These are phyloP conservation scores for Annulohypoxylon stygium DNA, from an alignment of 495 filamentous ascomycete species.

Conservation along the genomic window DNA sequence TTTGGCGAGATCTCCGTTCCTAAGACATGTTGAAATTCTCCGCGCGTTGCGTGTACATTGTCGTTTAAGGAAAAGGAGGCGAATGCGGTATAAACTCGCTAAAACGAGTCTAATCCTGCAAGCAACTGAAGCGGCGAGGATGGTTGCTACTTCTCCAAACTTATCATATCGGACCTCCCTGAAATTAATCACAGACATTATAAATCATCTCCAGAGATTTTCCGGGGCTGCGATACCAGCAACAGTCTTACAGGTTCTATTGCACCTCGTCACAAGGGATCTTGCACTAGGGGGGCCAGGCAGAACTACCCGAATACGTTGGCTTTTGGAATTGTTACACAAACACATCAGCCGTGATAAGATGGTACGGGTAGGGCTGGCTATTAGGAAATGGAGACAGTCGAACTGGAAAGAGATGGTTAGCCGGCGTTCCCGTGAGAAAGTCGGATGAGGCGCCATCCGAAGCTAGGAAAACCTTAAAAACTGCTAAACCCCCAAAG, in stretches of 20 bases:
- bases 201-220: conserved; percentile 50
- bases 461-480: conserved; percentile 16
- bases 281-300: conserved; percentile 54
- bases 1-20: conserved; percentile 19
- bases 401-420: conserved; percentile 45
- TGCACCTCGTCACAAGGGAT: conserved; percentile 55
- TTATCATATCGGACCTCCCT: conserved; percentile 55
- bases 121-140: conserved; percentile 34
- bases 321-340: conserved; percentile 54
- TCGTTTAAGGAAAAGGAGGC: not conserved
- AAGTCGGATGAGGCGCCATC: conserved; percentile 18
- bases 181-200: conserved; percentile 55
- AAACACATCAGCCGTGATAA: conserved; percentile 48
- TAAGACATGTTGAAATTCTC: conserved; percentile 29
- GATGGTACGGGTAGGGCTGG: conserved; percentile 40
- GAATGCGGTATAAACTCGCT: not conserved
- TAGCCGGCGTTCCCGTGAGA: conserved; percentile 7
- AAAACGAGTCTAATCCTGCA: not conserved
- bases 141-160: conserved; percentile 52
- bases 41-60: conserved; percentile 18
- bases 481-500: not conserved
- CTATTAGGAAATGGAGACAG: conserved; percentile 48
- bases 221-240: conserved; percentile 38
- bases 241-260: conserved; percentile 52
- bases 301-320: conserved; percentile 53